phyloP scores from a whole-genome alignment of 176 grass and related monocot species.

The Coix lacrymajobi region DNA sequence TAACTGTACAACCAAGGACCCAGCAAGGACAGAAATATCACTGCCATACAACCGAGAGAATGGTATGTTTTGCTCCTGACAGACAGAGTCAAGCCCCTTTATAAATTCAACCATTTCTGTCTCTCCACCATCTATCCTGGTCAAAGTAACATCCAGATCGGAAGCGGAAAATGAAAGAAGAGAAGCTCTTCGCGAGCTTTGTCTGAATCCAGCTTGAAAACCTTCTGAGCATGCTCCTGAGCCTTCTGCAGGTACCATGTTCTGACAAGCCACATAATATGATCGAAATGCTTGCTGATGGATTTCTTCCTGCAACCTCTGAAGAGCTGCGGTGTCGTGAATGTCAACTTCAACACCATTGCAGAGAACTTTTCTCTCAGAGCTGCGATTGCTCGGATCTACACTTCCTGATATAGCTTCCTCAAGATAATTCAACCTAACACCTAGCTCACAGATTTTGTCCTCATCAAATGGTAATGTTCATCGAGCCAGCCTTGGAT shows the following conservation, averaged over 20 bases:
- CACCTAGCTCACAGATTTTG: conserved; percentile 71
- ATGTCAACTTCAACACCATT: conserved; percentile 57
- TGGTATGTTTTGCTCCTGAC: conserved; percentile 78
- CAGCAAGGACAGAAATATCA: conserved; percentile 76
- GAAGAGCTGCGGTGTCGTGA: conserved; percentile 46
- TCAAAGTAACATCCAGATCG: conserved; percentile 85
- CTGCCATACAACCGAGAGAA: conserved; percentile 94
- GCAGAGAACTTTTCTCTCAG: conserved; percentile 45
- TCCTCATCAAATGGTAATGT: conserved; percentile 95
- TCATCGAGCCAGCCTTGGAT: conserved; percentile 98
- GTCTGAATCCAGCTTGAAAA: conserved; percentile 89
- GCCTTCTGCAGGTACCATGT: conserved; percentile 67
- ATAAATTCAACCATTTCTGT: conserved; percentile 95
- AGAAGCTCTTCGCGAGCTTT: conserved; percentile 69
- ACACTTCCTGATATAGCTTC: conserved; percentile 54
- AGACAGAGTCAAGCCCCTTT: conserved; percentile 69
- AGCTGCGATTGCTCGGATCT: conserved; percentile 39
- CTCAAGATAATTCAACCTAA: conserved; percentile 84
- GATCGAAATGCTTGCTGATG: conserved; percentile 84
- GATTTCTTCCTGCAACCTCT: conserved; percentile 74
- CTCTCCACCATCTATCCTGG: conserved; percentile 73
- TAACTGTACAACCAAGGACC: conserved; percentile 77
- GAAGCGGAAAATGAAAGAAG: conserved; percentile 92
- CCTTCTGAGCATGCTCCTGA: conserved; percentile 75
- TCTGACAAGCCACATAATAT: conserved; percentile 84